Base-by-base conservation (phyloP, 768 basidiomycete species). In the Suillus subluteus region DNA sequence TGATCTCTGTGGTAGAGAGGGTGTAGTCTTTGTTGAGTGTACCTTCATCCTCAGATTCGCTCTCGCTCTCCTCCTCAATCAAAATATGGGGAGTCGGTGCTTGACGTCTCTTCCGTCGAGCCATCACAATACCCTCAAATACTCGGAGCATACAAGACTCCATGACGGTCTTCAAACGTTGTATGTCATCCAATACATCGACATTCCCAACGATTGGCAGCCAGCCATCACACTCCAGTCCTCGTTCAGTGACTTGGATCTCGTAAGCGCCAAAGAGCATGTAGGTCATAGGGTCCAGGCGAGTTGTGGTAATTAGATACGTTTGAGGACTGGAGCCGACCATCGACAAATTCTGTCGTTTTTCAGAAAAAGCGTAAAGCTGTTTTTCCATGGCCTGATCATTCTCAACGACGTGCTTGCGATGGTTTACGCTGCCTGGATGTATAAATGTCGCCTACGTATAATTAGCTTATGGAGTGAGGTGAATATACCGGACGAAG, bases 191-290 rank as follows among this genome's bases (percentile, higher is more conserved):
- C 71, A 98, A 78, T 2, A 87, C 86, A 71, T 90, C 84, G 61
- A 90, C 70, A 68, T 90, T 86, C 48, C 92, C 92, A 44, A 90
- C 83, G 56, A 96, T 84, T 26, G 95, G 94, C 13, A 98, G 79
- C 96, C 96, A 98, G 54, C 87, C 88, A 73, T 98, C 96, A 73
- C 94, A 96, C 72, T 91, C 89, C 61, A 98, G 76, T 7, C 95
- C 94, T 21, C 86, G 84, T 46, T 88, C 85, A 0, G 86, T 86
- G 50, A 91, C 87, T 67, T 86, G 79, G 38, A 96, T 84, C 61
- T 89, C 85, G 76, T 94, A 88, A 0, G 95, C 95, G 7, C 96
- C 96, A 71, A 98, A 97, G 13, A 98, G 83, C 76, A 97, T 84
- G 75, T 96, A 97, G 6, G 90, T 90, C 83, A 98, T 82, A 11